These are phyloP conservation scores for Aurantiochytrium sp. DNA, from an alignment of 108 stramenopile genomes.

Conservation along the genomic window DNA sequence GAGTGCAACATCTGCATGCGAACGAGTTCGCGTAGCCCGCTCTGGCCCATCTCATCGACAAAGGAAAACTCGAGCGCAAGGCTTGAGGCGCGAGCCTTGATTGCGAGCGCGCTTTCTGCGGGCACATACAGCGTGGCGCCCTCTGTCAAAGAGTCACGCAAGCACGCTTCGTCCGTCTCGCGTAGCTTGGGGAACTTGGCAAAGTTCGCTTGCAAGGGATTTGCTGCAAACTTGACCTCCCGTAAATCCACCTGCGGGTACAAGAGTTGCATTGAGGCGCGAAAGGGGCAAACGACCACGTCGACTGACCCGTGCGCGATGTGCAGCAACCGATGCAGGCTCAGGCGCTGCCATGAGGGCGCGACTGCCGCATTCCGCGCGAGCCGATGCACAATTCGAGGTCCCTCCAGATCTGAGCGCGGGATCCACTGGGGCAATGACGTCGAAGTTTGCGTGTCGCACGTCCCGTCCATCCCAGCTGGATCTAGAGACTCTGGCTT, in stretches of 20 bases:
- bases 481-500: too few species aligned
- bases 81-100: background rate
- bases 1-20: background rate
- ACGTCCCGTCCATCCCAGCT: too few species aligned
- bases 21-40: background rate
- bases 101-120: background rate
- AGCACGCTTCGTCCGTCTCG: background rate
- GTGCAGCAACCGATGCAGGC: background rate
- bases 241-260: background rate
- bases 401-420: background rate
- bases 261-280: background rate
- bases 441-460: background rate
- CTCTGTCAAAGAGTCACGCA: background rate
- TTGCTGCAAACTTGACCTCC: background rate
- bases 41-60: background rate
- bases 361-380: background rate
- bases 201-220: background rate
- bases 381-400: background rate
- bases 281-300: background rate
- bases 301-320: background rate
- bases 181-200: background rate
- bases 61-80: background rate
- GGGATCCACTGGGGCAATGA: background rate
- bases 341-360: background rate
- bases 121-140: background rate